Percentiles rank a stretch among this genome's conserved stretches.
Conservation (phyloP, 148 eudicot genomes). For the Vaccinium corymbosum region DNA sequence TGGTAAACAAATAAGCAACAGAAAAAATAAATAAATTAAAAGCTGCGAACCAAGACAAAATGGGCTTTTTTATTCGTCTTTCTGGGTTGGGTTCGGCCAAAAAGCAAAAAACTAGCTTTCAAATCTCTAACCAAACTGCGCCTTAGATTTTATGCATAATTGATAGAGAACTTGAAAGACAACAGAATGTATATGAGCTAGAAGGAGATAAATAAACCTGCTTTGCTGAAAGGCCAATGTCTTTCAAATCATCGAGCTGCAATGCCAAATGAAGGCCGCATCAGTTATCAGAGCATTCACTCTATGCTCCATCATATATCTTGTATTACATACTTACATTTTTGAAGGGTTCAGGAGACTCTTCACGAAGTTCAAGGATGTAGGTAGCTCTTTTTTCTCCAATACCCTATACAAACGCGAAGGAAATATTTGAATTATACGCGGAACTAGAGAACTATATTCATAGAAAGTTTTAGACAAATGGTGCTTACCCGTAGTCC, state of each 20-base stretch:
- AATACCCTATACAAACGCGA: slow-evolving; percentile 44
- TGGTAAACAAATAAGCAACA: background rate
- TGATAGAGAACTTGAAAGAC: background rate
- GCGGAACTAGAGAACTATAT: background rate
- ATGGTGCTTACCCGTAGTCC: slow-evolving; percentile 46
- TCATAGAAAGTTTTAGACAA: background rate
- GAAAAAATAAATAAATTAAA: background rate
- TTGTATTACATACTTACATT: slow-evolving; percentile 31
- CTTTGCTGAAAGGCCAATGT: slow-evolving; percentile 69
- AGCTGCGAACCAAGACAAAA: background rate
- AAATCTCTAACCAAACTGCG: background rate
- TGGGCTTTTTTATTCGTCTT: background rate
- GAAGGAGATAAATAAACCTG: slow-evolving; percentile 38
- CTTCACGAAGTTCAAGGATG: slow-evolving; percentile 66
- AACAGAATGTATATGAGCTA: background rate
- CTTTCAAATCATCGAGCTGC: slow-evolving; percentile 79
- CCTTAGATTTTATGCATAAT: background rate
- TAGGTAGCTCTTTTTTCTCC: slow-evolving; percentile 79
- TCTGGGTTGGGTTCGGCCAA: background rate
- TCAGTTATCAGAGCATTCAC: background rate
- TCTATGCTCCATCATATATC: background rate
- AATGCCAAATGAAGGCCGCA: slow-evolving; percentile 3
- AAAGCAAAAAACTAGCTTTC: background rate
- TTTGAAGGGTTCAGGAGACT: slow-evolving; percentile 77
- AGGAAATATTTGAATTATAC: background rate